Base-by-base conservation (phyloP, 139 green algal species). In the Ettlia oleoabundans region DNA sequence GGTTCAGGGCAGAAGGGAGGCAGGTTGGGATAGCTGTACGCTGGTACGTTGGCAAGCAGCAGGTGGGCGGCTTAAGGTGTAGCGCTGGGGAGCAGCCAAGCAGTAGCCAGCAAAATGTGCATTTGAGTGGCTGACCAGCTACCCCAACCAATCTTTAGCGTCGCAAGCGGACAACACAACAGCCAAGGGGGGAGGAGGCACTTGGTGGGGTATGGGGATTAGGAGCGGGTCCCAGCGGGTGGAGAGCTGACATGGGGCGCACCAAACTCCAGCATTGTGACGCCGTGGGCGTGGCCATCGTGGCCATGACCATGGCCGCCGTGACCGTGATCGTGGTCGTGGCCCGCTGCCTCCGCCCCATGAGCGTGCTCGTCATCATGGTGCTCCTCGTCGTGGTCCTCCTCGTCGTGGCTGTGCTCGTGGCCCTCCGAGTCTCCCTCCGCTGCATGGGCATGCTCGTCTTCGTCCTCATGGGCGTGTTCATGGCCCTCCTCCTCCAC, bases 241-340 rank as follows among this genome's bases (percentile, higher is more conserved):
- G n/a, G 15, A 18, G n/a, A 35, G 62, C 62, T 35, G 62, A n/a
- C 30, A 33, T 41, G 62, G 22, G 62, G n/a, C 28, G 30, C 65
- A 72, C 33, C 33, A 72, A 72, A 42, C 33, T 42, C 65, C 65
- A 51, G 65, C 35, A 72, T 72, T 13, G 13, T 72, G 13, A 51
- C 33, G 21, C 33, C 65, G 28, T 42, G 33, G 7, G 18, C n/a
- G 15, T 72, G 35, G 33, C 65, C 33, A 7, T 21, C 33, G 35
- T 72, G 61, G 28, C 35, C 24, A 30, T 82, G 40, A 3, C 41
- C 76, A 5, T 33, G 4, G 7, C 70, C 28, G 65, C 35, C 37
- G 65, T 42, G 32, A 10, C 33, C 40, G 37, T 76, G n/a, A 8
- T 62, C 38, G 32, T 33, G 15, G 15, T 40, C 51, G 15, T 76